Percentiles rank a stretch among this genome's conserved stretches.
Evolutionary conservation across 257 asterid genomes (phyloP).

Genomic region (Rehmannia glutinosa): DNA sequence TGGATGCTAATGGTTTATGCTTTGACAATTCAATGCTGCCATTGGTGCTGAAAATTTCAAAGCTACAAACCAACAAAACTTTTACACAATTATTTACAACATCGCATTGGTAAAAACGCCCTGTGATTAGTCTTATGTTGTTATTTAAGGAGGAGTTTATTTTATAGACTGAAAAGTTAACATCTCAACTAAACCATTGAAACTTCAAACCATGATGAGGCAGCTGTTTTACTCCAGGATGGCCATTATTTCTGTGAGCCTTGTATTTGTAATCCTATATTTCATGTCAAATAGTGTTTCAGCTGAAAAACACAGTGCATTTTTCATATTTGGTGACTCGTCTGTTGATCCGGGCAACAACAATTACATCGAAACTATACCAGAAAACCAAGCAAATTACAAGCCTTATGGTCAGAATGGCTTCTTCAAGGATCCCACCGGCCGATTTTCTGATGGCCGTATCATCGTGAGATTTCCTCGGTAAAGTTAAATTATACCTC

Average conservation of each 20-base stretch:
- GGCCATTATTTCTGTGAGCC: not conserved
- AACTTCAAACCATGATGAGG: not conserved
- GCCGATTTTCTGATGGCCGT: slow-evolving; percentile 57
- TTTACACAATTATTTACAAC: not conserved
- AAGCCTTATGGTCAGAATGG: slow-evolving; percentile 47
- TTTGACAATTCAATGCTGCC: not conserved
- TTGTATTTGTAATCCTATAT: not conserved
- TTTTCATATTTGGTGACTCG: slow-evolving; percentile 57
- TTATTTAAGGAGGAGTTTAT: slow-evolving; percentile 11
- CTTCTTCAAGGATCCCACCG: slow-evolving; percentile 43
- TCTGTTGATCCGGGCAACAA: slow-evolving; percentile 52
- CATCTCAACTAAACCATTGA: not conserved
- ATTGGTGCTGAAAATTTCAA: slow-evolving; percentile 17
- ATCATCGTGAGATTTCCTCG: slow-evolving; percentile 46
- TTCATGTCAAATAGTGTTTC: not conserved
- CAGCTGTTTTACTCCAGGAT: not conserved
- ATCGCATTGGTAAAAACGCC: slow-evolving; percentile 16
- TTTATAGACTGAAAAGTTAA: not conserved
- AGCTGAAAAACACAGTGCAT: slow-evolving; percentile 10
- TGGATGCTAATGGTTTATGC: not conserved
- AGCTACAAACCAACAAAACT: not conserved
- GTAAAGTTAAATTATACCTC: slow-evolving; percentile 17
- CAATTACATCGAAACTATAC: slow-evolving; percentile 39
- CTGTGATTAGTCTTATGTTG: not conserved
- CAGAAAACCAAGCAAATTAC: slow-evolving; percentile 42